phyloP scores from a whole-genome alignment of 2,329 filamentous ascomycete species.

The Arthrobotrys sinensis region DNA sequence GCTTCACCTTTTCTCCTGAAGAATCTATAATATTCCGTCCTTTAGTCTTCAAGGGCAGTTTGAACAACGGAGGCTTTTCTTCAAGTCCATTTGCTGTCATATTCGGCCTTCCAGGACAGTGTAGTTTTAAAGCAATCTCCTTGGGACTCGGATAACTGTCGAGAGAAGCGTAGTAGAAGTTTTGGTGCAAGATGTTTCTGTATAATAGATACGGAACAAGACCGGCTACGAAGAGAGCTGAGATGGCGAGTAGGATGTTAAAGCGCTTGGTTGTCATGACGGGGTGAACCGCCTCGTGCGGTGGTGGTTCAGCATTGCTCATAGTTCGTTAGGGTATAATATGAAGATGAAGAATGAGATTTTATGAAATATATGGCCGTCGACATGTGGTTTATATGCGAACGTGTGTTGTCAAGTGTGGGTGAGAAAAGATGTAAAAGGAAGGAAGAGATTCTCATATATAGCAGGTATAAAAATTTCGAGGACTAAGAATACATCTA shows the following conservation, averaged over 20 bases:
- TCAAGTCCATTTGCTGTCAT: constrained; percentile 7
- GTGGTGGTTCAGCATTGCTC: constrained; percentile 39
- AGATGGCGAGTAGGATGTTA: constrained; percentile 26
- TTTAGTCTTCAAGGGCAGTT: constrained; percentile 74
- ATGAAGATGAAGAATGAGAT: constrained; percentile 4
- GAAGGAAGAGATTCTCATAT: neutral
- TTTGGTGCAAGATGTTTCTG: constrained; percentile 54
- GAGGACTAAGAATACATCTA: constrained; percentile 9
- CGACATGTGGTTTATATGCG: constrained; percentile 29
- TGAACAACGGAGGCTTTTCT: constrained; percentile 66
- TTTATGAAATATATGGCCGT: neutral
- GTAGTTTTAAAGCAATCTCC: constrained; percentile 40
- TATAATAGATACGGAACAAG: constrained; percentile 54
- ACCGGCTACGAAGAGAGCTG: constrained; percentile 37
- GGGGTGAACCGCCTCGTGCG: constrained; percentile 24
- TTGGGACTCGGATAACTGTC: constrained; percentile 47
- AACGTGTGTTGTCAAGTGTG: constrained; percentile 37
- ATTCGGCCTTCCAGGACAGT: constrained; percentile 39
- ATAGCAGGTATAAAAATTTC: constrained; percentile 1
- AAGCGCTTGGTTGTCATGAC: constrained; percentile 37
- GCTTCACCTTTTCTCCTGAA: constrained; percentile 73
- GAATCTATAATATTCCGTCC: constrained; percentile 76
- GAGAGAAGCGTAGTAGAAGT: constrained; percentile 34
- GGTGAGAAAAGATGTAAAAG: constrained; percentile 13
- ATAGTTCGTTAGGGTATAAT: constrained; percentile 15